Percentiles rank a stretch among this genome's conserved stretches.
Evolutionary conservation across 2,329 filamentous ascomycete genomes (phyloP).

Genomic region (Dothideomycetes sp.): DNA sequence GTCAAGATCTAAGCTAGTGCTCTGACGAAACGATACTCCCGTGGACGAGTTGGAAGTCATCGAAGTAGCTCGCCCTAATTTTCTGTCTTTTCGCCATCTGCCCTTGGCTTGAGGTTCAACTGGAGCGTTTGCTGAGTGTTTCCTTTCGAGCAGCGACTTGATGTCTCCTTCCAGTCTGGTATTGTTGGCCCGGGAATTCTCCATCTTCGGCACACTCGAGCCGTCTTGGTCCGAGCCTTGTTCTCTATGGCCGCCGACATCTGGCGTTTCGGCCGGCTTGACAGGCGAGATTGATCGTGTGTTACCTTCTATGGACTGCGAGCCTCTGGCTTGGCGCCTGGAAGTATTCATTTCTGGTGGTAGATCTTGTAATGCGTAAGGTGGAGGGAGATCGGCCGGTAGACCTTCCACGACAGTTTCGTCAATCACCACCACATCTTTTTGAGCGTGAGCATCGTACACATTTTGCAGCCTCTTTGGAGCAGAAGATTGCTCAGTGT

Average conservation of each 20-base stretch:
- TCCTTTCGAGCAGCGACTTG: slow-evolving; percentile 9
- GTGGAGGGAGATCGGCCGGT: too few relatives aligned
- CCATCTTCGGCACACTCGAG: not conserved
- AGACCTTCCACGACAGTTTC: too few relatives aligned
- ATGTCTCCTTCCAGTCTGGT: slow-evolving; percentile 9
- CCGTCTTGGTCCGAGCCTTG: not conserved
- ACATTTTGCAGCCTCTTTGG: too few relatives aligned
- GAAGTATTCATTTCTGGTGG: slow-evolving; percentile 21
- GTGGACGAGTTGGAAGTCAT: slow-evolving; percentile 5
- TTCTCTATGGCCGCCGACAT: not conserved
- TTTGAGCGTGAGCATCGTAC: not conserved
- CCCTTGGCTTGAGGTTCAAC: slow-evolving; percentile 1
- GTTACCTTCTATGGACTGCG: not conserved
- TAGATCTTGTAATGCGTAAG: slow-evolving; percentile 22
- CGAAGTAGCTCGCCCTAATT: slow-evolving; percentile 12
- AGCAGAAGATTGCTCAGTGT: not conserved
- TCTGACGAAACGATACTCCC: slow-evolving; percentile 1
- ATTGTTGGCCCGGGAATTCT: not conserved
- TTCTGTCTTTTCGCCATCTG: slow-evolving; percentile 14
- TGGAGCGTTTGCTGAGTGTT: slow-evolving; percentile 5
- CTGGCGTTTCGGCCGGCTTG: not conserved
- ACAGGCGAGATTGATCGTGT: not conserved
- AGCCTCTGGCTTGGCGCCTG: slow-evolving; percentile 12
- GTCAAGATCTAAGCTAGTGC: slow-evolving; percentile 5
- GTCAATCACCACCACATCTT: too few relatives aligned